Evolutionary conservation across 2,329 filamentous ascomycete genomes (phyloP), one percentile per base, ranked within the genome.

Genomic region (Aureobasidium sp.): DNA sequence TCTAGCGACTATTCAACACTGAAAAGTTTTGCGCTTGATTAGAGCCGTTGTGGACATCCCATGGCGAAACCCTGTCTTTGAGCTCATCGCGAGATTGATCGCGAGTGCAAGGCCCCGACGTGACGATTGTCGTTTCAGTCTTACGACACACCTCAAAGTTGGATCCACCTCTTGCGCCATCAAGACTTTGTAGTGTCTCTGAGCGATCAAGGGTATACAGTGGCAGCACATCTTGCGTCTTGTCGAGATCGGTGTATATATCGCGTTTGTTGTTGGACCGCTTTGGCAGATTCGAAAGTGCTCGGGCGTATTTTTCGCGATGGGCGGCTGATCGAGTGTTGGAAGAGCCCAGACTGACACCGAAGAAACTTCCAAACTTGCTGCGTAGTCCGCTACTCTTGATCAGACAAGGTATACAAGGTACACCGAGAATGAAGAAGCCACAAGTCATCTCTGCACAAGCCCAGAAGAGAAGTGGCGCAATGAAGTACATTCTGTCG

Each of bases 401-500:
- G 34, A 55, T 27, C 7, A 55, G 15, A 39, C 34, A 24, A 36
- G 20, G n/a, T 4, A 55, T 41, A 15, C 51, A 55, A 20, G 51
- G 51, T n/a, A 55, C 32, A 29, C 51, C 20, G 9, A 55, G 51
- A 26, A 55, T 41, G 51, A 55, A 55, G 15, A 55, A 55, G 13
- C 51, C 51, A 29, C 51, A 55, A 3, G 51, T 55, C 51, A 55
- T 55, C 26, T 55, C 51, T 12, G 51, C 51, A 24, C 51, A 55
- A 20, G 51, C 51, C 34, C 51, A 55, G 51, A 55, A 55, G 5
- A 55, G 51, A 8, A 55, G 51, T 34, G 51, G 51, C 13, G 5
- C 51, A 20, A 55, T 41, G 20, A 5, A 55, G 37, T 55, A 55
- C 51, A 55, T 55, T 27, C 8, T 55, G 26, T 55, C 51, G n/a